Base-by-base conservation (phyloP, 2,329 filamentous ascomycete genomes). In the Cladosporium sp. region DNA sequence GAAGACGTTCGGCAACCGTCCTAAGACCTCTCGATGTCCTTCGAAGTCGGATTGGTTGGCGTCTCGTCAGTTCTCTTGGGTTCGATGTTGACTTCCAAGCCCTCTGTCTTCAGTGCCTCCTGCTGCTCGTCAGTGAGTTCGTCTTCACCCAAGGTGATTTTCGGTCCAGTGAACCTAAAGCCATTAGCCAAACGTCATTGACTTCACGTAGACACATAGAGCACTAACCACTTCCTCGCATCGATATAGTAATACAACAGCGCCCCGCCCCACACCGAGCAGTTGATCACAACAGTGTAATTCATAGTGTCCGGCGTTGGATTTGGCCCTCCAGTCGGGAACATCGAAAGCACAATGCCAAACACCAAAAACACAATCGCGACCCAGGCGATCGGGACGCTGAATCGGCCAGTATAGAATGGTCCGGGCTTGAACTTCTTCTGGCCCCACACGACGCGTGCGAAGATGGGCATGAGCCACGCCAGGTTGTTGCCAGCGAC, bases 231-330 rank as follows among this genome's bases (percentile, higher is more conserved):
- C 72, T 87, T 88, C 64, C 81, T 78, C 7, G 85, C 86, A 76
- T 84, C 81, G 29, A 85, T 68, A 68, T 79, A 80, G 71, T 88
- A 88, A 73, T 88, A 88, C 0, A 78, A 59, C 69, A 87, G 73
- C 0, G 82, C 80, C 1, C 85, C 85, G 16, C 83, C 77, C 86
- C 86, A 89, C 1, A 89, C 82, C 4, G 82, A 81, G 37, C 79
- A 80, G 68, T 88, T 88, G 66, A 89, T 85, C 0, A 88, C 86
- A 2, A 88, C 81, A 0, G 86, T 88, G 71, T 88, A 89, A 70
- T 89, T 89, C 86, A 89, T 88, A 18, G 76, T 76, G 49, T 81
- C 67, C 0, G 79, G 73, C 8, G 77, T 80, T 1, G 86, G 85
- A 69, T 83, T 77, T 31, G 86, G 85, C 0, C 86, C 86, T 4